These are phyloP conservation scores for Aspergillus wentii DNA, from an alignment of 495 filamentous ascomycete genomes.

Conservation along the genomic window DNA sequence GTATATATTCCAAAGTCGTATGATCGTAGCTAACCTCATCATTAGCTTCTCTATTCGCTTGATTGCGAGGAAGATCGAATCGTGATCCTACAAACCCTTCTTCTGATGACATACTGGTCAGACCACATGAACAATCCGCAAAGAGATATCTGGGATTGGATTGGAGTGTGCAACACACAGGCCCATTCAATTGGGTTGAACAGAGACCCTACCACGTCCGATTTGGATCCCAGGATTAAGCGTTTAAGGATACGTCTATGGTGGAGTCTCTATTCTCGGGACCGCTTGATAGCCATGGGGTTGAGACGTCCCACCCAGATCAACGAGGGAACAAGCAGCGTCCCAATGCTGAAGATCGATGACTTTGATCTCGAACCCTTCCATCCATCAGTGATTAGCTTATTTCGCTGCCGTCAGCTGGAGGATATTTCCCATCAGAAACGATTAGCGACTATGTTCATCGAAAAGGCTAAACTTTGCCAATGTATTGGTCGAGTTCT, in stretches of 20 bases:
- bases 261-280: conserved; percentile 91
- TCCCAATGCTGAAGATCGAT: conserved; percentile 70
- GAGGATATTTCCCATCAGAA: conserved; percentile 51
- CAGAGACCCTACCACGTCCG: conserved; percentile 61
- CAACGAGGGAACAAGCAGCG: conserved; percentile 80
- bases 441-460: conserved; percentile 76
- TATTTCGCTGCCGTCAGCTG: conserved; percentile 35
- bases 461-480: conserved; percentile 81
- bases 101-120: conserved; percentile 87
- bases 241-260: conserved; percentile 76
- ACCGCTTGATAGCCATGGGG: conserved; percentile 79
- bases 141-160: conserved; percentile 81
- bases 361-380: conserved; percentile 73
- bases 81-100: conserved; percentile 68
- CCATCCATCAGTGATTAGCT: conserved; percentile 38
- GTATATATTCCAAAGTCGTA: conserved; percentile 11
- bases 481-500: conserved; percentile 77
- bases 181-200: conserved; percentile 79
- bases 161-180: conserved; percentile 75
- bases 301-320: conserved; percentile 81
- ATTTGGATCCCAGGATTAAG: conserved; percentile 53
- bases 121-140: conserved; percentile 60
- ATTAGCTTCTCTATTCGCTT: conserved; percentile 66
- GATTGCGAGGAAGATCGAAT: conserved; percentile 80
- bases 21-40: conserved; percentile 6